phyloP scores from a whole-genome alignment of 2,329 filamentous ascomycete genomes.

The Truncatella angustata region DNA sequence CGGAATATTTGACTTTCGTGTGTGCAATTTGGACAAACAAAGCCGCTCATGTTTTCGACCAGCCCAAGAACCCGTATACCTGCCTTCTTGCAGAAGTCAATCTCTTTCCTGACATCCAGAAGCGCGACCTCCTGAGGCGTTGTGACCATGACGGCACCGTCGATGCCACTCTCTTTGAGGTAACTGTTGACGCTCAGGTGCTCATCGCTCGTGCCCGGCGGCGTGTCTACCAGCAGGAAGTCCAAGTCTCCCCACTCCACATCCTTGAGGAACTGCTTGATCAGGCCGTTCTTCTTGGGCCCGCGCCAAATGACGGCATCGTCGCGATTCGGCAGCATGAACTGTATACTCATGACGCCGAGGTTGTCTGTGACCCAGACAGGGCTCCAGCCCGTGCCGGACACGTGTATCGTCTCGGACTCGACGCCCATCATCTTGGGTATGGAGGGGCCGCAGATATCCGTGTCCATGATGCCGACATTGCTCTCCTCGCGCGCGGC shows the following conservation, averaged over 20 bases:
- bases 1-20: slow-evolving; percentile 83
- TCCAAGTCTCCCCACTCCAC: slow-evolving; percentile 97
- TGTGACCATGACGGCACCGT: slow-evolving; percentile 89
- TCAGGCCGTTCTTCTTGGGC: slow-evolving; percentile 96
- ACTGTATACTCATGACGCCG: slow-evolving; percentile 95
- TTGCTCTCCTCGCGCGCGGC: slow-evolving; percentile 74
- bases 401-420: slow-evolving; percentile 88
- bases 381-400: slow-evolving; percentile 84
- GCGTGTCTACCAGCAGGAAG: slow-evolving; percentile 90
- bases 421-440: slow-evolving; percentile 99
- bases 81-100: slow-evolving; percentile 95
- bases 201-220: slow-evolving; percentile 92
- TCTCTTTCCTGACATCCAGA: slow-evolving; percentile 92
- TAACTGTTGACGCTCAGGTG: slow-evolving; percentile 92
- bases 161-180: slow-evolving; percentile 85
- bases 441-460: slow-evolving; percentile 94
- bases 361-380: slow-evolving; percentile 96
- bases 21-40: slow-evolving; percentile 91
- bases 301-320: slow-evolving; percentile 97
- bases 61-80: slow-evolving; percentile 84
- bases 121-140: slow-evolving; percentile 93
- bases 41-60: slow-evolving; percentile 97
- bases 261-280: slow-evolving; percentile 97
- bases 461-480: slow-evolving; percentile 96
- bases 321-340: slow-evolving; percentile 92